These are phyloP conservation scores for Alternaria conjuncta DNA, from an alignment of 2,329 filamentous ascomycete genomes.

Conservation along the genomic window DNA sequence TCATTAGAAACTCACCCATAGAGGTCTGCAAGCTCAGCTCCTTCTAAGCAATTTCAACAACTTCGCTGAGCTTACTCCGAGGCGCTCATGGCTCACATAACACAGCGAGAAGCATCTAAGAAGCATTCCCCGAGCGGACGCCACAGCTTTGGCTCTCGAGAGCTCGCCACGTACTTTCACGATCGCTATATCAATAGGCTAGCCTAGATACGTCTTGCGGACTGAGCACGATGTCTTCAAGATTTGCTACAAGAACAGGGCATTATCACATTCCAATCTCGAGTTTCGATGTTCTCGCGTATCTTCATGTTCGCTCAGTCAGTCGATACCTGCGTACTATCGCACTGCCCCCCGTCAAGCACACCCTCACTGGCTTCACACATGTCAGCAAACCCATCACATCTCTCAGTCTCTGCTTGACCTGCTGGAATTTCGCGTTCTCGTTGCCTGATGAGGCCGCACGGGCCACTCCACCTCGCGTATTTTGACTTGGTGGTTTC, in stretches of 20 bases:
- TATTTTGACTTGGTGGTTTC: not conserved
- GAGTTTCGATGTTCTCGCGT: not conserved
- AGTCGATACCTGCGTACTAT: not conserved
- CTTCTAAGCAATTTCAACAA: not conserved
- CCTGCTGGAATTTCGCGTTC: not conserved
- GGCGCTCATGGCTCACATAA: not conserved
- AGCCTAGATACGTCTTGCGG: not conserved
- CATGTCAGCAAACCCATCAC: not conserved
- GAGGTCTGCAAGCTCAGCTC: not conserved
- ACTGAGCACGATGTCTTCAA: not conserved
- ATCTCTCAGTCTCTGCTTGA: not conserved
- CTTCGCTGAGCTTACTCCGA: not conserved
- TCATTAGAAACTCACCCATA: not conserved
- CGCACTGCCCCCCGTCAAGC: not conserved
- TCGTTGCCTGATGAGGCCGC: constrained; percentile 6
- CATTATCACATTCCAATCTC: not conserved
- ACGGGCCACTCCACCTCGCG: constrained; percentile 9
- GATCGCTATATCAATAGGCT: not conserved
- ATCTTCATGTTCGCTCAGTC: not conserved
- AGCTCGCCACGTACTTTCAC: not conserved
- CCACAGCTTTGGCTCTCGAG: not conserved
- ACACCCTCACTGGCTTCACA: not conserved
- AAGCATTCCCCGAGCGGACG: too few relatives aligned
- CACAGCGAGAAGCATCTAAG: not conserved
- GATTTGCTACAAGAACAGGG: not conserved